phyloP scores from a whole-genome alignment of 805 yeast species.

The Scheffersomyces coipomensis region DNA sequence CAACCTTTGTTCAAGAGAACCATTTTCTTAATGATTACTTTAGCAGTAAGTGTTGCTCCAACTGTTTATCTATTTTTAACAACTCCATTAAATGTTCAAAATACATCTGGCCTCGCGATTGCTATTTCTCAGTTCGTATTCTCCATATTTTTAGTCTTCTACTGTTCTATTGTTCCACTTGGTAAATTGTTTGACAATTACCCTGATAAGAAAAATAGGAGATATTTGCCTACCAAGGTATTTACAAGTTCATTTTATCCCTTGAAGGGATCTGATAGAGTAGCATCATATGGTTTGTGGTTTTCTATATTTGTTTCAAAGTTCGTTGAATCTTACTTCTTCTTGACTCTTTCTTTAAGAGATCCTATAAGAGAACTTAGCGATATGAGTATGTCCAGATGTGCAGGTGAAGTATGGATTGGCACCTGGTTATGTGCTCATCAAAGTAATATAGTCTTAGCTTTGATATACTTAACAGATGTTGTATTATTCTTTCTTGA shows the following conservation, averaged over 20 bases:
- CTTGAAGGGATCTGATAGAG: conserved; percentile 50
- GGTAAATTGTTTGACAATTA: conserved; percentile 47
- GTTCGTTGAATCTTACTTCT: conserved; percentile 75
- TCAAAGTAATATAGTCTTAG: conserved; percentile 58
- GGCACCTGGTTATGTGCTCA: conserved; percentile 52
- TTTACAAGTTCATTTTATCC: conserved; percentile 62
- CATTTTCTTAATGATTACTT: conserved; percentile 36
- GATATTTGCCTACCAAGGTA: conserved; percentile 48
- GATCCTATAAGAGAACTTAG: conserved; percentile 74
- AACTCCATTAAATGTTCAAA: conserved; percentile 29
- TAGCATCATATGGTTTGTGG: conserved; percentile 73
- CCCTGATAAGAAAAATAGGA: conserved; percentile 29
- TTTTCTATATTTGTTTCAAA: conserved; percentile 63
- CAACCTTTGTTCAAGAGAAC: conserved; percentile 54
- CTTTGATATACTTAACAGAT: conserved; percentile 57
- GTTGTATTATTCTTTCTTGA: conserved; percentile 72
- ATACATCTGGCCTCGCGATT: conserved; percentile 38
- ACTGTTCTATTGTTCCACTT: conserved; percentile 63
- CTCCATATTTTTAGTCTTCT: conserved; percentile 52
- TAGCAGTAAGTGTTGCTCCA: conserved; percentile 51
- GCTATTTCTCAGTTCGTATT: conserved; percentile 56
- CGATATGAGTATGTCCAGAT: conserved; percentile 50
- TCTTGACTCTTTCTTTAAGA: conserved; percentile 65
- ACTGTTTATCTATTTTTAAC: conserved; percentile 50
- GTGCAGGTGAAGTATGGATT: conserved; percentile 60